Evolutionary conservation across 2,329 filamentous ascomycete species (phyloP).

Genomic region (Mariannaea sp.): DNA sequence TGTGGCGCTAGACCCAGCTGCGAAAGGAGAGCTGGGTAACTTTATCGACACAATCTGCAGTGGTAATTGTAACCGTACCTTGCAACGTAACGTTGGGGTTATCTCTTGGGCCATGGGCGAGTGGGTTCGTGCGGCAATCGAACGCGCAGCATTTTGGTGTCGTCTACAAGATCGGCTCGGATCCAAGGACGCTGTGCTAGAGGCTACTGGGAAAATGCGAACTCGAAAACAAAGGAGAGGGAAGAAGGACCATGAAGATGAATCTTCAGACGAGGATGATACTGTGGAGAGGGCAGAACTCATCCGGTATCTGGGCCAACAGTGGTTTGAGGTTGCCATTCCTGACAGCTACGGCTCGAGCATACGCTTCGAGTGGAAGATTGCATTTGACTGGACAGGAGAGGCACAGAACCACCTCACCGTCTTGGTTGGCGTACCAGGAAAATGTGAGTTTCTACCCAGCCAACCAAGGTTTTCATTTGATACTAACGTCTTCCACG

Average conservation of each 20-base stretch:
- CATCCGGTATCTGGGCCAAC: conserved; percentile 58
- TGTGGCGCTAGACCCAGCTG: conserved; percentile 59
- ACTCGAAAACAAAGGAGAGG: conserved; percentile 31
- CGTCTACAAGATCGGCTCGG: conserved; percentile 55
- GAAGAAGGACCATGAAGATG: conserved; percentile 28
- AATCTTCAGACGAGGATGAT: conserved; percentile 4
- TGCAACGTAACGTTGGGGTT: conserved; percentile 62
- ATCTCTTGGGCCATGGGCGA: conserved; percentile 71
- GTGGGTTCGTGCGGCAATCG: conserved; percentile 66
- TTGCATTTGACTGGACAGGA: conserved; percentile 73
- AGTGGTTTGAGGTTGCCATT: conserved; percentile 52
- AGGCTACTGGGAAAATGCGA: conserved; percentile 33
- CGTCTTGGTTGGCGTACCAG: conserved; percentile 61
- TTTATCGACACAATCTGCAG: conserved; percentile 54
- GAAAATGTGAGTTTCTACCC: conserved; percentile 60
- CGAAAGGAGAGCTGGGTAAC: conserved; percentile 60
- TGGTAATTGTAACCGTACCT: conserved; percentile 48
- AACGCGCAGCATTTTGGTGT: conserved; percentile 67
- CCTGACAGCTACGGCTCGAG: conserved; percentile 44
- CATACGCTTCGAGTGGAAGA: conserved; percentile 64
- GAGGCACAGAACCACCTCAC: conserved; percentile 66
- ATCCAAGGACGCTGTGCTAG: conserved; percentile 37
- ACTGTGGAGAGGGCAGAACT: conserved; percentile 48
- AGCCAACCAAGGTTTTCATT: not conserved
- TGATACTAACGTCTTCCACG: conserved; percentile 23